Evolutionary conservation across 345 rosid genomes (phyloP).

Genomic region (Cochlearia excelsa): DNA sequence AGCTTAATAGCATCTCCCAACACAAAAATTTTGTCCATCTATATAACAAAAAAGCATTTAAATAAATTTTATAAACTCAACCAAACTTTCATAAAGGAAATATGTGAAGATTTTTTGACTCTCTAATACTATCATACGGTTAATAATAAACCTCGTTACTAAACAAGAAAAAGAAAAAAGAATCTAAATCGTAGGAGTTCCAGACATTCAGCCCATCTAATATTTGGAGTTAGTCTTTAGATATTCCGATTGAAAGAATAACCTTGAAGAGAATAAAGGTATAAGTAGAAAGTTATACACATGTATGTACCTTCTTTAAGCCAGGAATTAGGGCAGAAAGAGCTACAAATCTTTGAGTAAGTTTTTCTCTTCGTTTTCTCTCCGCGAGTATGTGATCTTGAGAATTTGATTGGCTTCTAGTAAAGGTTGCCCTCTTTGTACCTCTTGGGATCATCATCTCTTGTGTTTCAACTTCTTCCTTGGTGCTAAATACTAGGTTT

Average conservation of each 20-base stretch:
- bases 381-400: slow-evolving; percentile 35
- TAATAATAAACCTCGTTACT: no score
- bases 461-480: background rate
- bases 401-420: slow-evolving; percentile 22
- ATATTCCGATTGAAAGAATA: no score
- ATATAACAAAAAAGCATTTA: background rate
- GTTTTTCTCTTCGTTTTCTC: slow-evolving; percentile 39
- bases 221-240: no score
- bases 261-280: no score
- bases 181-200: no score
- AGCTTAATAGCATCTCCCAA: slow-evolving; percentile 81
- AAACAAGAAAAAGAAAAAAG: no score
- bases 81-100: no score
- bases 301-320: slow-evolving; percentile 32
- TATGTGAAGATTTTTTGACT: no score
- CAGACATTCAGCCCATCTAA: no score
- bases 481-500: slow-evolving; percentile 12
- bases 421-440: slow-evolving; percentile 18
- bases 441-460: background rate
- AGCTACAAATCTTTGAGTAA: slow-evolving; percentile 38
- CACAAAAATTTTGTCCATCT: slow-evolving; percentile 96
- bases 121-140: no score
- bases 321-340: slow-evolving; percentile 39
- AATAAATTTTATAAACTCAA: no score
- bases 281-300: no score